A percentile compares a stretch with the other conserved stretches of the same genome.
These are phyloP conservation scores for Choricystis sp. DNA, from an alignment of 139 green algal species.

Conservation along the genomic window DNA sequence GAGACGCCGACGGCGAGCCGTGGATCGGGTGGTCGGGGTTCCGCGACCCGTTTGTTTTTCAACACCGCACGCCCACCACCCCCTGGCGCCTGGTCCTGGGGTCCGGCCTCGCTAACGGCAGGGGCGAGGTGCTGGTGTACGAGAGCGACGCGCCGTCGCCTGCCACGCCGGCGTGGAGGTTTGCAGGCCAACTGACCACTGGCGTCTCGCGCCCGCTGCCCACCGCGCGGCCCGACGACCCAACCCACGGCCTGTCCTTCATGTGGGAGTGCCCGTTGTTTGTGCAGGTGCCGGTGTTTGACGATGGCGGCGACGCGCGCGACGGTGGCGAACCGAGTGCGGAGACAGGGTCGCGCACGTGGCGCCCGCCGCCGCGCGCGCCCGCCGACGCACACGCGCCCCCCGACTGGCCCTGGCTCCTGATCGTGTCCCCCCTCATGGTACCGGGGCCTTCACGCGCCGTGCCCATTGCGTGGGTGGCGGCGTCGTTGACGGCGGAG, in stretches of 20 bases:
- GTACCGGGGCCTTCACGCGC: conserved; percentile 19
- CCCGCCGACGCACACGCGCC: neutral
- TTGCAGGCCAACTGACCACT: conserved; percentile 18
- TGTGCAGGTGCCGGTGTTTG: conserved; percentile 15
- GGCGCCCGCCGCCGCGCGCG: neutral
- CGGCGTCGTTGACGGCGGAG: neutral
- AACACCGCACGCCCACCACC: neutral
- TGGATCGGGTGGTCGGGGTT: conserved; percentile 10
- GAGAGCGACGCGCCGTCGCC: conserved; percentile 8
- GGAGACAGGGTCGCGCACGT: too few relatives aligned
- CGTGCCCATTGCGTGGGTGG: conserved; percentile 13
- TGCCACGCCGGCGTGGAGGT: conserved; percentile 17
- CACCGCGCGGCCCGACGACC: neutral
- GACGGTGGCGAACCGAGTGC: neutral
- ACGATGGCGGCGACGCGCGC: neutral
- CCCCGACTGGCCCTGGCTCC: neutral
- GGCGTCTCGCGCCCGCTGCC: conserved; percentile 13
- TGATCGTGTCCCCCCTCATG: conserved; percentile 12
- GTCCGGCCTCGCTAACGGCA: conserved; percentile 21
- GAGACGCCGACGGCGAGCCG: neutral
- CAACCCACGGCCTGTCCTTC: conserved; percentile 9
- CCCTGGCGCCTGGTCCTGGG: conserved; percentile 26
- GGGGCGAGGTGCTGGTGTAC: conserved; percentile 32
- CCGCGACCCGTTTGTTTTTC: conserved; percentile 19
- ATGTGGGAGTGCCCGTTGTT: conserved; percentile 48